A percentile compares a stretch with the other conserved stretches of the same genome.
These are phyloP conservation scores for Hypoxylon sp. DNA, from an alignment of 2,329 filamentous ascomycete genomes.

Conservation along the genomic window DNA sequence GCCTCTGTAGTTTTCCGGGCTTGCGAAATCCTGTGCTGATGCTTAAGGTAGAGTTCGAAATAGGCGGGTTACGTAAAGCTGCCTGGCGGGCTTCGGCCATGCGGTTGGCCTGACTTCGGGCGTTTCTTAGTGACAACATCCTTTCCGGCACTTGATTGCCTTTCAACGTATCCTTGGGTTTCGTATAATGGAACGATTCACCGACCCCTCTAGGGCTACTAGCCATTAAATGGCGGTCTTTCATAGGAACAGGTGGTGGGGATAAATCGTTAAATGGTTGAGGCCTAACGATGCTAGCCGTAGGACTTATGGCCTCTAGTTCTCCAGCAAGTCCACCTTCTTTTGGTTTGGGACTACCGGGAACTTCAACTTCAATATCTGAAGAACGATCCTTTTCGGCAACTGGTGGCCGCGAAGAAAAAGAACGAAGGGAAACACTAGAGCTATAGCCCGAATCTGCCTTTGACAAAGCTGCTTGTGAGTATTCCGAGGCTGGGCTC, in stretches of 20 bases:
- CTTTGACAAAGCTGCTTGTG: constrained; percentile 59
- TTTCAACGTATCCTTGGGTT: neutral
- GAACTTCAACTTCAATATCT: constrained; percentile 16
- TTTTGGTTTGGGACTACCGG: neutral
- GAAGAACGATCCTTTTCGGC: constrained; percentile 39
- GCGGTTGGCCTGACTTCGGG: constrained; percentile 21
- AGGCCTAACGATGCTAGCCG: constrained; percentile 4
- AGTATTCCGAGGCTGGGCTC: constrained; percentile 54
- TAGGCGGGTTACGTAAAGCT: constrained; percentile 43
- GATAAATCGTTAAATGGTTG: constrained; percentile 35
- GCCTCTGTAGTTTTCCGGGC: constrained; percentile 51
- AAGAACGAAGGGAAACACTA: constrained; percentile 64
- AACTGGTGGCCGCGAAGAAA: constrained; percentile 48
- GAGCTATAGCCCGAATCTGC: constrained; percentile 70
- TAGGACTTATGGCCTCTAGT: neutral
- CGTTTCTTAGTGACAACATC: constrained; percentile 35
- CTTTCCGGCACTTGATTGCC: constrained; percentile 24
- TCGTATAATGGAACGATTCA: no score
- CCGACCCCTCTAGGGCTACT: no score
- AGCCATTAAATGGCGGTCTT: constrained; percentile 41
- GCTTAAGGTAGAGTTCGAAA: constrained; percentile 46
- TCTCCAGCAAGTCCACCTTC: neutral
- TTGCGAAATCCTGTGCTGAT: constrained; percentile 50
- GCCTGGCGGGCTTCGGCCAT: constrained; percentile 37
- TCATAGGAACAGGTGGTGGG: constrained; percentile 50